These are phyloP conservation scores for Mikania micrantha DNA, from an alignment of 129 eudicot genomes.

Conservation along the genomic window DNA sequence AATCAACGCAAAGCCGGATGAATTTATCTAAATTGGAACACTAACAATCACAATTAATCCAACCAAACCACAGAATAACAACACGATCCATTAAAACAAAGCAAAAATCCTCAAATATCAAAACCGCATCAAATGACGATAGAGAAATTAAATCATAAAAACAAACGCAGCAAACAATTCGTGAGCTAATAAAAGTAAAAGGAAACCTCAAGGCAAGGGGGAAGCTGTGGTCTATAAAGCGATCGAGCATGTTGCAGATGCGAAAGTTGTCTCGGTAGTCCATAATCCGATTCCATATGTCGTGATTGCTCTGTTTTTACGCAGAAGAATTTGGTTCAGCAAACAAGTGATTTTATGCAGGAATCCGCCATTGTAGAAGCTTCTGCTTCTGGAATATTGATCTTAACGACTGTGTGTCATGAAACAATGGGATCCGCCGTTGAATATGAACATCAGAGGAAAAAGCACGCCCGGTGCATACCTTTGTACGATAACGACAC, in stretches of 20 bases:
- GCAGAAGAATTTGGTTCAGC: neutral
- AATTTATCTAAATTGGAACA: neutral
- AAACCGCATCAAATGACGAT: neutral
- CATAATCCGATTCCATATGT: slow-evolving; percentile 82
- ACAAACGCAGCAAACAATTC: neutral
- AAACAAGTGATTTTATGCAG: neutral
- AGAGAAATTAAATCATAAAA: neutral
- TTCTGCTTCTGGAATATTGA: neutral
- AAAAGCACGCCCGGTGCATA: neutral
- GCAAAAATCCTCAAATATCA: neutral
- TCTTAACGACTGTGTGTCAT: neutral
- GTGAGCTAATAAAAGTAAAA: neutral
- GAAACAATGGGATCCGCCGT: slow-evolving; percentile 23
- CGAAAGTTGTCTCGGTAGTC: slow-evolving; percentile 74
- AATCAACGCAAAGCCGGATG: neutral
- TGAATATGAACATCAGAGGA: neutral
- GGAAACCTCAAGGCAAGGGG: slow-evolving; percentile 91
- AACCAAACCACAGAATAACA: neutral
- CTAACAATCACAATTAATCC: neutral
- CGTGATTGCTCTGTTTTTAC: slow-evolving; percentile 18
- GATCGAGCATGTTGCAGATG: slow-evolving; percentile 77
- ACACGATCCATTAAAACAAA: neutral
- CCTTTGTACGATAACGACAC: neutral
- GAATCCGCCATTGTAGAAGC: neutral
- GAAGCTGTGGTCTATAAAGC: slow-evolving; percentile 66